Conservation (phyloP, 2,329 filamentous ascomycete species). For the Penicillium sp. region DNA sequence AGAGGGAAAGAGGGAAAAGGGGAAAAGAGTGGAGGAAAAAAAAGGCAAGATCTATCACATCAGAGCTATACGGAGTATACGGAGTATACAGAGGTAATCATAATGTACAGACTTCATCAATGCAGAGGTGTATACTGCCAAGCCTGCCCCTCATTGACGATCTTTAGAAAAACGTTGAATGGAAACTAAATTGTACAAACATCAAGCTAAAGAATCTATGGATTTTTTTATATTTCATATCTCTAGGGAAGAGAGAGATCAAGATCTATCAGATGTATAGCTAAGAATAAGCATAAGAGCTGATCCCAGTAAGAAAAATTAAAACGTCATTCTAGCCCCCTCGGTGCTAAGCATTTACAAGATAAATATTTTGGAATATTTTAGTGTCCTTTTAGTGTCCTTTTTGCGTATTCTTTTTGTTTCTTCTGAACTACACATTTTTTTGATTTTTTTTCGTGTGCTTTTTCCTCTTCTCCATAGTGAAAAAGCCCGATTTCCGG, state of each 20-base stretch:
- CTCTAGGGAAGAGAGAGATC: too few relatives aligned
- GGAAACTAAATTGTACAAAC: too few relatives aligned
- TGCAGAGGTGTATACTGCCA: slow-evolving; percentile 12
- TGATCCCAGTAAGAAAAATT: not conserved
- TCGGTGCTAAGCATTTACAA: slow-evolving; percentile 9
- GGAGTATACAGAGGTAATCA: too few relatives aligned
- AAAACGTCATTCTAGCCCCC: slow-evolving; percentile 15
- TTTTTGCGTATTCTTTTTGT: not conserved
- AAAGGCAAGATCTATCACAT: not conserved
- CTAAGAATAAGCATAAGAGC: not conserved
- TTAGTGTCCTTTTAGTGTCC: not conserved
- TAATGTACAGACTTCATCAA: too few relatives aligned
- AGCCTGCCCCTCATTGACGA: slow-evolving; percentile 23
- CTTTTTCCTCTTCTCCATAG: not conserved
- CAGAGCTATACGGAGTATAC: too few relatives aligned
- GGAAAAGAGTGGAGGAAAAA: too few relatives aligned
- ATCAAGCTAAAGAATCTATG: too few relatives aligned
- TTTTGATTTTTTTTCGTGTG: not conserved
- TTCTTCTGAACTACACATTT: not conserved
- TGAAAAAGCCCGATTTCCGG: slow-evolving; percentile 1
- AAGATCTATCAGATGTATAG: not conserved
- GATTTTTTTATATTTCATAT: too few relatives aligned
- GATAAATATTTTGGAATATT: too few relatives aligned
- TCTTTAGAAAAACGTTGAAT: not conserved
- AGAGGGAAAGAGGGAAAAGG: not conserved